A percentile compares a stretch with the other conserved stretches of the same genome.
These are phyloP conservation scores for Alternaria tenuissima DNA, from an alignment of 2,329 filamentous ascomycete species.

Conservation along the genomic window DNA sequence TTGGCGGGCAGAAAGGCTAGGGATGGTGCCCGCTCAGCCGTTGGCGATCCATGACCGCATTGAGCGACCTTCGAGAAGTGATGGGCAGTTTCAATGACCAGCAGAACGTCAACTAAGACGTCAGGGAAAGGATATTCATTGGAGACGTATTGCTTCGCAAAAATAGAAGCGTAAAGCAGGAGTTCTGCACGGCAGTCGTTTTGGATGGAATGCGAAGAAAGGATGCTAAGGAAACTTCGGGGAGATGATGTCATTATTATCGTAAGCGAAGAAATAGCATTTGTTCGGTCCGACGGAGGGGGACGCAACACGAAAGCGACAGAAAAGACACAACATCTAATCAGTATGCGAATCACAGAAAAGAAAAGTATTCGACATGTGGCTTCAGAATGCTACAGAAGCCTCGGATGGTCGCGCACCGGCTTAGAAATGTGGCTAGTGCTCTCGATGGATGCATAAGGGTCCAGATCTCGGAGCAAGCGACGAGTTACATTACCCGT, in stretches of 20 bases:
- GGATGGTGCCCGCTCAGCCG: constrained; percentile 27
- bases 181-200: constrained; percentile 17
- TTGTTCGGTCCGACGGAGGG: constrained; percentile 4
- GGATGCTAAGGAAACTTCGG: constrained; percentile 4
- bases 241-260: constrained; percentile 36
- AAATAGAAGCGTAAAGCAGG: constrained; percentile 35
- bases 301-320: constrained; percentile 2
- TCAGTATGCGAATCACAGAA: background rate
- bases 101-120: constrained; percentile 19
- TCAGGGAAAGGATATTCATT: constrained; percentile 23
- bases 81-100: constrained; percentile 21
- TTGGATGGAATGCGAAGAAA: constrained; percentile 13
- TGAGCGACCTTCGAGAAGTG: constrained; percentile 21
- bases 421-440: constrained; percentile 36
- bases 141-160: constrained; percentile 18
- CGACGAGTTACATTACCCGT: constrained; percentile 22
- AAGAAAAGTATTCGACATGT: background rate
- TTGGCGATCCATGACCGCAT: constrained; percentile 34
- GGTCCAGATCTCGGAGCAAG: constrained; percentile 21
- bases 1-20: constrained; percentile 29
- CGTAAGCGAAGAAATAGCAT: constrained; percentile 23
- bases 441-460: constrained; percentile 18
- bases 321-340: background rate
- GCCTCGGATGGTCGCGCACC: constrained; percentile 13
- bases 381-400: background rate